phyloP scores from a whole-genome alignment of 495 filamentous ascomycete species.

The Penicillium verhagenii region DNA sequence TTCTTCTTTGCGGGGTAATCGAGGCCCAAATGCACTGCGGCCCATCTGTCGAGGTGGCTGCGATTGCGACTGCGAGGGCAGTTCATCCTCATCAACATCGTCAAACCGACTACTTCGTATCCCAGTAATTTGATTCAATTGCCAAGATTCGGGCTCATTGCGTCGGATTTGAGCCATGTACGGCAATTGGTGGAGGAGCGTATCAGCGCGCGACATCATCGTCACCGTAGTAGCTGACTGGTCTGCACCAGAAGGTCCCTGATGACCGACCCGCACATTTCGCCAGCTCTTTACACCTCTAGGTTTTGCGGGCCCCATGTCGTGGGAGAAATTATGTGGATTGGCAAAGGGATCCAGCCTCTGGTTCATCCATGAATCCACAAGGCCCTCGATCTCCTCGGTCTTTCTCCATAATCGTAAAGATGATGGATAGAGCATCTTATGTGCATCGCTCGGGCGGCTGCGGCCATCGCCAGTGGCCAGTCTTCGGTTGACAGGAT shows the following conservation, averaged over 20 bases:
- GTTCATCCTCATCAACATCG: constrained; percentile 44
- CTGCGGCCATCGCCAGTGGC: constrained; percentile 29
- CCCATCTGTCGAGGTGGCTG: constrained; percentile 1
- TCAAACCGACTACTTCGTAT: constrained; percentile 50
- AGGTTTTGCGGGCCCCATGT: constrained; percentile 18
- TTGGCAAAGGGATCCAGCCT: constrained; percentile 25
- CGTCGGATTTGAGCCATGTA: constrained; percentile 68
- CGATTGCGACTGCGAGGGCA: background rate
- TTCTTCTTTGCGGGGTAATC: constrained; percentile 43
- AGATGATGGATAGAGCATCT: constrained; percentile 85
- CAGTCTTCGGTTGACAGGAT: constrained; percentile 69
- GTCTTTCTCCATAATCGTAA: constrained; percentile 72
- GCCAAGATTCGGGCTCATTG: constrained; percentile 31
- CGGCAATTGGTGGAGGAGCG: constrained; percentile 80
- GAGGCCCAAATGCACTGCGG: constrained; percentile 11
- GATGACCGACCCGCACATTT: constrained; percentile 20
- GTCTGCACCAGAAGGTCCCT: background rate
- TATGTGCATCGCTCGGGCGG: constrained; percentile 56
- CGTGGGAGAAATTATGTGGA: constrained; percentile 12
- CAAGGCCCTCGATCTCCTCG: constrained; percentile 72
- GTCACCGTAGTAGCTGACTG: constrained; percentile 40
- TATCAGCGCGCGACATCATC: constrained; percentile 63
- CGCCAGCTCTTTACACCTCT: constrained; percentile 38
- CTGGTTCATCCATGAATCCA: constrained; percentile 63
- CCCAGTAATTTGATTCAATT: constrained; percentile 67